Percentiles rank a stretch among this genome's conserved stretches.
These are phyloP conservation scores for Jatropha multifida DNA, from an alignment of 441 rosid species.

Conservation along the genomic window DNA sequence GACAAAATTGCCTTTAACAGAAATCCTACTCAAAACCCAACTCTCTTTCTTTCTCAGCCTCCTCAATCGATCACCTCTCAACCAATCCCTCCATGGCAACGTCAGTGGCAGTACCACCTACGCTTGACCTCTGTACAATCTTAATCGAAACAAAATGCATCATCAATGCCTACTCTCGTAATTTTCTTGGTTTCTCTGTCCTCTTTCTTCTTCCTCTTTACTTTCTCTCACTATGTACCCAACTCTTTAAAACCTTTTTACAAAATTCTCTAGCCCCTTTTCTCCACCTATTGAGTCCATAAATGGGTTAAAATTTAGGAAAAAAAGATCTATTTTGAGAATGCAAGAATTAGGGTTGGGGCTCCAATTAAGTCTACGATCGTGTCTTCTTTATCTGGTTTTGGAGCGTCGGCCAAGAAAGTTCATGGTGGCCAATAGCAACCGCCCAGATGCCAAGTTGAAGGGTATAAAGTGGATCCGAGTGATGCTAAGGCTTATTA, in stretches of 20 bases:
- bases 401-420: slow-evolving; percentile 44
- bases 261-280: slow-evolving; percentile 26
- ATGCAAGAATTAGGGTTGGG: slow-evolving; percentile 26
- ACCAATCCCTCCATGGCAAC: background rate
- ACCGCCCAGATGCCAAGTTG: slow-evolving; percentile 85
- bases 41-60: too few relatives aligned
- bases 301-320: slow-evolving; percentile 64
- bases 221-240: slow-evolving; percentile 54
- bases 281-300: slow-evolving; percentile 43
- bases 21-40: too few relatives aligned
- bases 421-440: slow-evolving; percentile 51
- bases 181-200: slow-evolving; percentile 74
- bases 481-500: slow-evolving; percentile 85
- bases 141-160: slow-evolving; percentile 57
- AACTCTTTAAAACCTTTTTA: slow-evolving; percentile 37
- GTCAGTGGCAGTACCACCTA: slow-evolving; percentile 9
- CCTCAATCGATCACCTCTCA: background rate
- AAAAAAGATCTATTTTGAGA: slow-evolving; percentile 71
- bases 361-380: slow-evolving; percentile 30
- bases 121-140: slow-evolving; percentile 33
- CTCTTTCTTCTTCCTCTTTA: slow-evolving; percentile 69
- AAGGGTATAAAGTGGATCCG: slow-evolving; percentile 94
- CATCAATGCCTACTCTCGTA: slow-evolving; percentile 69
- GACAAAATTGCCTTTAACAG: too few relatives aligned
- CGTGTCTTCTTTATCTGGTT: slow-evolving; percentile 30